Evolutionary conservation across 257 asterid genomes (phyloP).

Genomic region (Solanum pennellii): DNA sequence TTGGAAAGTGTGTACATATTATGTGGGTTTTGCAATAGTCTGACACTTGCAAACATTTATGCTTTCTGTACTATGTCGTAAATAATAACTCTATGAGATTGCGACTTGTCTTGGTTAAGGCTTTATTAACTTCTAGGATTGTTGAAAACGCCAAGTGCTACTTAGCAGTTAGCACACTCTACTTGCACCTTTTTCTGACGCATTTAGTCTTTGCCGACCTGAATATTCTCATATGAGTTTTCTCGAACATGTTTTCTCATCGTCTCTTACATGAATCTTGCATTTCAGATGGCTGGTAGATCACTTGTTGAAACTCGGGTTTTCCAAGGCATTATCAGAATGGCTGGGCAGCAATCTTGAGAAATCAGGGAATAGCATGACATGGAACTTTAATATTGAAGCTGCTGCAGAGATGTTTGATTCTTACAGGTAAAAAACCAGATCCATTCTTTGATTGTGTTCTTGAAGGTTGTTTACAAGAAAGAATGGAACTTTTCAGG

Average conservation of each 20-base stretch:
- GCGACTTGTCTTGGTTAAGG: background rate
- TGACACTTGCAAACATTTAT: background rate
- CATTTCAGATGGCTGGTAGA: slow-evolving; percentile 84
- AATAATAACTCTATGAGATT: background rate
- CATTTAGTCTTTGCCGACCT: background rate
- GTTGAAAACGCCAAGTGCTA: background rate
- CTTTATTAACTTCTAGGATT: background rate
- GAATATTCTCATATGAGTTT: background rate
- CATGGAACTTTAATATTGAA: slow-evolving; percentile 80
- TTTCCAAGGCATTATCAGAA: slow-evolving; percentile 72
- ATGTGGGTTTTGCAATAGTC: background rate
- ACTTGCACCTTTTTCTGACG: background rate
- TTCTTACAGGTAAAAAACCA: slow-evolving; percentile 50
- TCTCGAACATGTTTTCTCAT: background rate
- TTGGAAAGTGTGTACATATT: background rate
- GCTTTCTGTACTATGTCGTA: background rate
- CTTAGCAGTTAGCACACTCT: background rate
- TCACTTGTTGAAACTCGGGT: slow-evolving; percentile 70
- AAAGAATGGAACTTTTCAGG: slow-evolving; percentile 16
- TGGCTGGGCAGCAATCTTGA: slow-evolving; percentile 95
- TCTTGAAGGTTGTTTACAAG: background rate
- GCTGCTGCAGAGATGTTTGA: slow-evolving; percentile 86
- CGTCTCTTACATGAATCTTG: background rate
- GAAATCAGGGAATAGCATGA: slow-evolving; percentile 54
- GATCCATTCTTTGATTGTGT: background rate